Percentiles rank a stretch among this genome's conserved stretches.
Conservation (phyloP, 306 rosid species). For the Castanopsis chinensis region DNA sequence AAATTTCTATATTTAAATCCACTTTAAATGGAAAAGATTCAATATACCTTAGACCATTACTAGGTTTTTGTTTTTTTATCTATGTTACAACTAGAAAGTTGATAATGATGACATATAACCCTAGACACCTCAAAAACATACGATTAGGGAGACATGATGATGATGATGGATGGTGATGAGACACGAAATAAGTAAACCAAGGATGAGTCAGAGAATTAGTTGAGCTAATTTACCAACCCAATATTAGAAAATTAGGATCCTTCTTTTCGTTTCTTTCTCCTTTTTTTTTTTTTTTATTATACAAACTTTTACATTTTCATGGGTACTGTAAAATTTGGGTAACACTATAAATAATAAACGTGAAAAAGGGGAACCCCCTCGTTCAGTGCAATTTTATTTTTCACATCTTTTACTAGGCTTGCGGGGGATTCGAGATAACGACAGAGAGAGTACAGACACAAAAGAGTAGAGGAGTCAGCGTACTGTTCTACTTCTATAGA, state of each 20-base stretch:
- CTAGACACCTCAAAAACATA: background rate
- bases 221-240: slow-evolving; percentile 30
- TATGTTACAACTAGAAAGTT: background rate
- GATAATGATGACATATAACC: background rate
- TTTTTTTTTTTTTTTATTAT: background rate
- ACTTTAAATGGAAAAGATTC: too few relatives aligned
- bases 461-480: slow-evolving; percentile 18
- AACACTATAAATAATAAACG: slow-evolving; percentile 9
- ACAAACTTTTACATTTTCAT: background rate
- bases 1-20: too few relatives aligned
- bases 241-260: background rate
- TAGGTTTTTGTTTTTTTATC: background rate
- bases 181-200: slow-evolving; percentile 26
- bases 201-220: slow-evolving; percentile 30
- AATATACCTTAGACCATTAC: background rate
- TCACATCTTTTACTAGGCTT: slow-evolving; percentile 26
- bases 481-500: background rate
- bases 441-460: slow-evolving; percentile 32
- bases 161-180: slow-evolving; percentile 21
- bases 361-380: slow-evolving; percentile 34
- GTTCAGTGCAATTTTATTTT: slow-evolving; percentile 28
- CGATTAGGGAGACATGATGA: slow-evolving; percentile 8
- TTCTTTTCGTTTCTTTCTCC: background rate
- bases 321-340: background rate
- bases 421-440: slow-evolving; percentile 54